phyloP scores from a whole-genome alignment of 345 rosid species.

The Eutrema heterophyllum region DNA sequence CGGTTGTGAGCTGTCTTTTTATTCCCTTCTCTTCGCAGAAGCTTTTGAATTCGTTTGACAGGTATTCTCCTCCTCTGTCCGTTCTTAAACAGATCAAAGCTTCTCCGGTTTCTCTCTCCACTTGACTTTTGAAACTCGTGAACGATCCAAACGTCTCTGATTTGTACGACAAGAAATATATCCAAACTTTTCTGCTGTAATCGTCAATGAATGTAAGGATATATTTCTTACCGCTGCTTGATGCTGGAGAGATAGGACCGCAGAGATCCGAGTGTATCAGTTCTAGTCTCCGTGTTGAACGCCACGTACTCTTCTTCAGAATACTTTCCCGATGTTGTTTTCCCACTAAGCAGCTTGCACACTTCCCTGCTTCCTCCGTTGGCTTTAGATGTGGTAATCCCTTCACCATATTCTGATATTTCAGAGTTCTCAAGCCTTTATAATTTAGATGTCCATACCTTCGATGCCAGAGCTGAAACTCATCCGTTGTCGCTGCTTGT shows the following conservation, averaged over 20 bases:
- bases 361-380: background rate
- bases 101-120: background rate
- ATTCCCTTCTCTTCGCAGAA: background rate
- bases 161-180: background rate
- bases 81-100: background rate
- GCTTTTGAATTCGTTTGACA: no score
- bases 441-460: background rate
- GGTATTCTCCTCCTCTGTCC: background rate
- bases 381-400: background rate
- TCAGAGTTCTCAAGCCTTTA: background rate
- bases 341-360: background rate
- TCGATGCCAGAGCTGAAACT: background rate
- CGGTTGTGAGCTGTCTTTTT: background rate
- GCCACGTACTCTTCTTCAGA: background rate
- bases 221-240: background rate
- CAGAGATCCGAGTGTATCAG: background rate
- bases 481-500: background rate
- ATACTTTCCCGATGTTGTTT: background rate
- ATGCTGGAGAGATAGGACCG: background rate
- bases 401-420: background rate
- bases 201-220: background rate
- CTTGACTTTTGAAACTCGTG: background rate
- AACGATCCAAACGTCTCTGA: background rate
- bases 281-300: background rate
- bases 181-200: background rate